These are phyloP conservation scores for Vigna unguiculata DNA, from an alignment of 306 rosid genomes.

Conservation along the genomic window DNA sequence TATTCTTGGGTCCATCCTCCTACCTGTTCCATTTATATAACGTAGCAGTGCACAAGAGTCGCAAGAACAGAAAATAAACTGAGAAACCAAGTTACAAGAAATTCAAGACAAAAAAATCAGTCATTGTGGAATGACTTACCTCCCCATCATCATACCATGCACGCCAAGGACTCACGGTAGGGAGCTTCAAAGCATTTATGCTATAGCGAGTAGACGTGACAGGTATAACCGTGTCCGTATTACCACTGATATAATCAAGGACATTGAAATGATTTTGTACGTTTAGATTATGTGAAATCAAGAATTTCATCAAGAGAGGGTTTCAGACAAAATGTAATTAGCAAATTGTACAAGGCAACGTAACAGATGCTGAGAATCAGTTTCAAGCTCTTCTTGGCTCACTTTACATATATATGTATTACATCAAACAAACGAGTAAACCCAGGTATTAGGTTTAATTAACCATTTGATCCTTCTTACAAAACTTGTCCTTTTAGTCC, in stretches of 20 bases:
- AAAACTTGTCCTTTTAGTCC: not conserved
- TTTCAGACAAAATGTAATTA: slow-evolving; percentile 9
- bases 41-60: not conserved
- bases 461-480: too few species aligned
- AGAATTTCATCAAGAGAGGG: not conserved
- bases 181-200: slow-evolving; percentile 75
- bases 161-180: slow-evolving; percentile 68
- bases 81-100: slow-evolving; percentile 7
- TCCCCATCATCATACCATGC: slow-evolving; percentile 85
- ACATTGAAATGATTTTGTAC: not conserved
- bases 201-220: slow-evolving; percentile 83
- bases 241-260: slow-evolving; percentile 68
- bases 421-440: slow-evolving; percentile 10
- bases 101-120: too few species aligned
- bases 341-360: slow-evolving; percentile 2
- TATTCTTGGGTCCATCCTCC: slow-evolving; percentile 98
- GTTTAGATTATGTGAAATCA: not conserved
- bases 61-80: not conserved
- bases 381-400: not conserved
- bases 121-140: slow-evolving; percentile 48
- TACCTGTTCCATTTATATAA: slow-evolving; percentile 59
- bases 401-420: not conserved
- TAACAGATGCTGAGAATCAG: not conserved
- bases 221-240: slow-evolving; percentile 76
- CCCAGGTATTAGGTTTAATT: not conserved